Base-by-base conservation (phyloP, 441 rosid species). In the Gossypium gossypioides region DNA sequence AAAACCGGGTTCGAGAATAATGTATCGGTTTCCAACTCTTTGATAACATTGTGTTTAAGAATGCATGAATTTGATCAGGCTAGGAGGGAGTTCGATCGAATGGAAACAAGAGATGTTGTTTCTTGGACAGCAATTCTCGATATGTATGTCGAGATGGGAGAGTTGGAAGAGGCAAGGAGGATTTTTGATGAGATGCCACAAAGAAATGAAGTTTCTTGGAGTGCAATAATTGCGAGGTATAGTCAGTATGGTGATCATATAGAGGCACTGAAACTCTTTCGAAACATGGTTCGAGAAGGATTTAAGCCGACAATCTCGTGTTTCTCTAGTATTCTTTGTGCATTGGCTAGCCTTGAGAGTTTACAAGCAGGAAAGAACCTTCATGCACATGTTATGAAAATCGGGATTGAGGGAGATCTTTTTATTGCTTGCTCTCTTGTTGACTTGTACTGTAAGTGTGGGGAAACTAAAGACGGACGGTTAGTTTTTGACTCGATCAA, bases 101-200 rank as follows among this genome's bases (percentile, higher is more conserved):
- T 88, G 85, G 78, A 76, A 37, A 59, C 56, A 21, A 85, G 74
- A 71, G 87, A 88, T 75, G 88, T 85, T 29, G 79, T 88, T 72
- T 82, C 90, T 32, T 88, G 90, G 92, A 86, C 88, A 18, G 86
- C 86, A 0, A 80, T 85, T 55, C 76, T 88, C 3, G 90, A 86
- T 72, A 58, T 75, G 73, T 84, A 83, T 55, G 81, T 74, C 1
- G 78, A 75, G 72, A 80, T 52, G 80, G 87, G 81, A 46, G 76
- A 85, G 58, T 67, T 86, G 64, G 52, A 22, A 52, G 83, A 84
- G 79, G 89, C 85, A 0, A 83, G 84, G 66, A 81, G 83, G 76
- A 72, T 86, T 66, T 88, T 86, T 54, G 73, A 85, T 34, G 77
- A 70, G 73, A 88, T 86, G 90, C 86, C 86, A 0, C 80, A 79